Evolutionary conservation across 306 rosid genomes (phyloP).

Genomic region (Glycine soja): DNA sequence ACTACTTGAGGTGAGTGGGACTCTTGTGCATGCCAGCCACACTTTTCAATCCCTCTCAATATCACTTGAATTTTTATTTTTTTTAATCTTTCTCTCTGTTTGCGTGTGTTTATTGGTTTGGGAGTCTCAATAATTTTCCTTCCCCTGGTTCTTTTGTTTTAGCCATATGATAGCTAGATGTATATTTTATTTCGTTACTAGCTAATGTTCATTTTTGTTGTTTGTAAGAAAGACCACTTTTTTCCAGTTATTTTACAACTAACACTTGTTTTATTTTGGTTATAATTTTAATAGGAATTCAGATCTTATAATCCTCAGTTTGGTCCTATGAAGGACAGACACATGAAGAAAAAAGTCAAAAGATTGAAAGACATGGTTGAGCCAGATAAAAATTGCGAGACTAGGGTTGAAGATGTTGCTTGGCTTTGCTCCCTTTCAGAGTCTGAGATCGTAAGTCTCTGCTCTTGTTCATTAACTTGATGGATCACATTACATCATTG

Average conservation of each 20-base stretch:
- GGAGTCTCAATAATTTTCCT: too few species aligned
- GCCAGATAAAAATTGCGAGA: constrained; percentile 37
- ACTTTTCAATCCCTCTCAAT: too few species aligned
- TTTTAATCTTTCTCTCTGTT: too few species aligned
- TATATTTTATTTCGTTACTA: not conserved
- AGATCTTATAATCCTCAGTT: not conserved
- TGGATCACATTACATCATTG: not conserved
- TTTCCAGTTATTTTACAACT: not conserved
- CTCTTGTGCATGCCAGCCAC: too few species aligned
- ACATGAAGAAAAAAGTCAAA: not conserved
- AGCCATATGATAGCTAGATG: not conserved
- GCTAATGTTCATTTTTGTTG: not conserved
- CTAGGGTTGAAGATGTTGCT: constrained; percentile 58
- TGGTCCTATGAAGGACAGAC: constrained; percentile 7
- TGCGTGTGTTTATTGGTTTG: too few species aligned
- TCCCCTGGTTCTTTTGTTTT: not conserved
- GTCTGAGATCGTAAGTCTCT: constrained; percentile 72
- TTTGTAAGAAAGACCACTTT: not conserved
- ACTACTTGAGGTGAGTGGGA: too few species aligned
- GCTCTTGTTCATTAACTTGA: constrained; percentile 8
- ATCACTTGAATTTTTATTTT: too few species aligned
- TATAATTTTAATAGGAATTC: too few species aligned
- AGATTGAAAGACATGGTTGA: not conserved
- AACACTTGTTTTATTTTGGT: constrained; percentile 8
- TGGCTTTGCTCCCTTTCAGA: constrained; percentile 87